Conservation (phyloP, 1,284 basidiomycete species). For the Apiotrichum montevideense region DNA sequence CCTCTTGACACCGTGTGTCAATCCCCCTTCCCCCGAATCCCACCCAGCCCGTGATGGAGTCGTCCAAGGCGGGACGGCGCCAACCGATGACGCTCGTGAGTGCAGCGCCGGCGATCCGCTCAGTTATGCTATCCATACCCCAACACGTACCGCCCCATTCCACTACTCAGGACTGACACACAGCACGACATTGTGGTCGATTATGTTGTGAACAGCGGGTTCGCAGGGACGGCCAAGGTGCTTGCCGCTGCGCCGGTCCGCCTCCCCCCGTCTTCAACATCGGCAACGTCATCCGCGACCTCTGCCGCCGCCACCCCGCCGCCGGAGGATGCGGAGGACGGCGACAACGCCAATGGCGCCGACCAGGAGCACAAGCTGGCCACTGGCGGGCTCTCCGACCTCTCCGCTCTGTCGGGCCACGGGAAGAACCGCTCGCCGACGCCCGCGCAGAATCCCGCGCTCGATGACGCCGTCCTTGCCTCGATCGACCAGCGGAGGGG, state of each 20-base stretch:
- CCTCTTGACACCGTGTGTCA: too few species aligned
- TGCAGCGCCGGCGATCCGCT: too few species aligned
- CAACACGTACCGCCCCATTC: neutral
- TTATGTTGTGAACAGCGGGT: conserved; percentile 36
- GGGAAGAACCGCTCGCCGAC: neutral
- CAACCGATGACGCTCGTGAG: conserved; percentile 5
- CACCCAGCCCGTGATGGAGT: neutral
- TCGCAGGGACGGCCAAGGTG: conserved; percentile 30
- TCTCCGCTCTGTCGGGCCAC: neutral
- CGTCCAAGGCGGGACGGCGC: neutral
- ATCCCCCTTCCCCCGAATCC: neutral
- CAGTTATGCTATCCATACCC: neutral
- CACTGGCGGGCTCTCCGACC: neutral
- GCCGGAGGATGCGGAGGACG: conserved; percentile 3
- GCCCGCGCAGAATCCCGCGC: neutral
- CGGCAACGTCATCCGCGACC: neutral
- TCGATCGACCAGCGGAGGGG: conserved; percentile 34
- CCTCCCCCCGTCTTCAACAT: neutral
- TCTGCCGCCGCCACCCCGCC: conserved; percentile 5
- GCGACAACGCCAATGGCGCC: neutral
- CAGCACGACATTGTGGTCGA: conserved; percentile 44
- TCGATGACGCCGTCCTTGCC: conserved; percentile 20
- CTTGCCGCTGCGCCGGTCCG: conserved; percentile 9
- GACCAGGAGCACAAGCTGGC: neutral
- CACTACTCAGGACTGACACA: neutral